These are phyloP conservation scores for Hypoxylon sp. DNA, from an alignment of 2,329 filamentous ascomycete species.

Conservation along the genomic window DNA sequence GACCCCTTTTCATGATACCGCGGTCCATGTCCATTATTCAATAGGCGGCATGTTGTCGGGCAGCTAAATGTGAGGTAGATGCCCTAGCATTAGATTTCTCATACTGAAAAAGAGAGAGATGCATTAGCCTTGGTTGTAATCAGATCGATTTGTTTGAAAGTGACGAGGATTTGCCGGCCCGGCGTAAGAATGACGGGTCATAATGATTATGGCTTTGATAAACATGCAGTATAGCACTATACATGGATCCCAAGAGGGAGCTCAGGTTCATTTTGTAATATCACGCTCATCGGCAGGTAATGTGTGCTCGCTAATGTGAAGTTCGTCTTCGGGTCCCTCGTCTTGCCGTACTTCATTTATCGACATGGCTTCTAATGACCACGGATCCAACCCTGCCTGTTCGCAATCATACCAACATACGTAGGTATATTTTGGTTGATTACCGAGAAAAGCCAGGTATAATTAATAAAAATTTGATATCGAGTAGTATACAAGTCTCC, in stretches of 20 bases:
- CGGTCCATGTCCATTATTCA: conserved; percentile 21
- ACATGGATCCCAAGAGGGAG: conserved; percentile 38
- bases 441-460: conserved; percentile 15
- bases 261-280: not conserved
- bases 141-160: not conserved
- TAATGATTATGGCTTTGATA: not conserved
- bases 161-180: not conserved
- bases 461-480: conserved; percentile 32
- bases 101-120: conserved; percentile 22
- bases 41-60: conserved; percentile 25
- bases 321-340: not conserved
- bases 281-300: not conserved
- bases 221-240: too few relatives aligned
- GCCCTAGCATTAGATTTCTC: conserved; percentile 38
- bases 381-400: not conserved
- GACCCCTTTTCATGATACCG: conserved; percentile 19
- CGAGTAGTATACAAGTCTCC: conserved; percentile 30
- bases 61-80: conserved; percentile 31
- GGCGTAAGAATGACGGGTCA: not conserved
- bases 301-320: not conserved
- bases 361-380: not conserved
- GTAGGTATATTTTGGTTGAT: not conserved
- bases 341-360: not conserved
- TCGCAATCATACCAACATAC: not conserved
- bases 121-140: conserved; percentile 12